A percentile compares a stretch with the other conserved stretches of the same genome.
Evolutionary conservation across 139 green algal species (phyloP).

Genomic region (Nannochloris sp.): DNA sequence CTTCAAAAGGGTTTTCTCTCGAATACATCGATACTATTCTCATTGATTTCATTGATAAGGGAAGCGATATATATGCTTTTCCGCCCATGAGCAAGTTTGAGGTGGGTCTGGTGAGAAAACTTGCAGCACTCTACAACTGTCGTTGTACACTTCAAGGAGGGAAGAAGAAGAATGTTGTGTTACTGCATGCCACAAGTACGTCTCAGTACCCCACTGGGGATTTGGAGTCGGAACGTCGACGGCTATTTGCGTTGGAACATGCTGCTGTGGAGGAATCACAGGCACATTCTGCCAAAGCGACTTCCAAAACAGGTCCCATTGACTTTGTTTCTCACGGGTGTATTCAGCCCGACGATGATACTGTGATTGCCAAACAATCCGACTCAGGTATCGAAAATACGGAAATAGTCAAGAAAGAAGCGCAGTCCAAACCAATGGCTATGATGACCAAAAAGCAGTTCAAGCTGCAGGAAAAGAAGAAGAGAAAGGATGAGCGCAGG

Average conservation of each 20-base stretch:
- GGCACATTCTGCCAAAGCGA: neutral
- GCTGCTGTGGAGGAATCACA: neutral
- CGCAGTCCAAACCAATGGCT: neutral
- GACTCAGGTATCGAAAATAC: neutral
- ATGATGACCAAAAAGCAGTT: conserved; percentile 6
- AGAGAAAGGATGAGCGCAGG: neutral
- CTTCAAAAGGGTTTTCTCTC: conserved; percentile 33
- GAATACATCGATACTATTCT: conserved; percentile 32
- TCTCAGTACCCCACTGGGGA: conserved; percentile 25
- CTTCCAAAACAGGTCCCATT: conserved; percentile 3
- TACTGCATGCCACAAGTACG: conserved; percentile 20
- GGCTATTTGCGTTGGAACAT: neutral
- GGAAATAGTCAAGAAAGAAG: neutral
- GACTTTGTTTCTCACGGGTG: conserved; percentile 12
- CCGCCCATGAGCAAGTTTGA: conserved; percentile 32
- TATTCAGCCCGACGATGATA: conserved; percentile 3
- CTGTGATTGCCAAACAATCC: neutral
- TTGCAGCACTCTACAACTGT: conserved; percentile 40
- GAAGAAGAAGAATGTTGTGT: conserved; percentile 29
- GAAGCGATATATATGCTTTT: conserved; percentile 37
- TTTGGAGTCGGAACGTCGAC: neutral
- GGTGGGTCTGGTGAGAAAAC: conserved; percentile 11
- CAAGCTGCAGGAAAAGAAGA: neutral
- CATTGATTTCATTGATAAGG: conserved; percentile 23
- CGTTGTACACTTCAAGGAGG: conserved; percentile 28